Base-by-base conservation (phyloP, 345 rosid genomes). In the Eutrema yunnanense region DNA sequence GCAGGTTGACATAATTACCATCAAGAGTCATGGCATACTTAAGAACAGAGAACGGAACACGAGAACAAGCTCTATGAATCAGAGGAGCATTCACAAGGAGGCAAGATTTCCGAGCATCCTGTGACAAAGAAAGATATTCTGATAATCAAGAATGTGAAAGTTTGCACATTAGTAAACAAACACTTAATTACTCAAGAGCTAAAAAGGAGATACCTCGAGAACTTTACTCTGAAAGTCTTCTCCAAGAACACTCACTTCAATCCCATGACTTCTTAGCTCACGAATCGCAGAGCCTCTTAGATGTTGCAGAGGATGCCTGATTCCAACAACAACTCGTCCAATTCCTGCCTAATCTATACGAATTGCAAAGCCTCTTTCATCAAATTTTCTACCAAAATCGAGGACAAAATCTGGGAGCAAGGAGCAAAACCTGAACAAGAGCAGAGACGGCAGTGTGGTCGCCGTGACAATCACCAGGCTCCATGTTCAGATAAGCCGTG, bases 21-120 rank as follows among this genome's bases (percentile, higher is more conserved):
- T 95, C 97, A 73, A 92, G 90, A 53, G 97, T 89, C 92, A 95
- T 95, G 14, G 99, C 99, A 80, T 92, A 95, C 87, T 95, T 95
- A 44, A 95, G 88, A 75, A 88, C 83, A 59, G 96, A 92, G 76
- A 87, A 95, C 16, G 97, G 97, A 79, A 92, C 89, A 5, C 79
- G 86, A 76, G 95, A 88, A 77, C 86, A 80, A 26, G 95, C 97
- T 85, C 88, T 88, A 59, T 88, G 82, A 71, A 94, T 86, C 83
- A 91, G 81, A 71, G 92, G 97, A 69, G 87, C 90, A 79, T 94
- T 94, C 78, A 89, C 97, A 66, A 88, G 86, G 60, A 86, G 87
- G 76, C 97, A 94, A 41, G 83, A 75, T 72, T 88, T 89, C 73
- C 83, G 86, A 79, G 97, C 92, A 65, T 91, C 96, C 97, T 94